These are phyloP conservation scores for Funneliformis geosporum DNA, from an alignment of 192 early-diverging fungal species.

Conservation along the genomic window DNA sequence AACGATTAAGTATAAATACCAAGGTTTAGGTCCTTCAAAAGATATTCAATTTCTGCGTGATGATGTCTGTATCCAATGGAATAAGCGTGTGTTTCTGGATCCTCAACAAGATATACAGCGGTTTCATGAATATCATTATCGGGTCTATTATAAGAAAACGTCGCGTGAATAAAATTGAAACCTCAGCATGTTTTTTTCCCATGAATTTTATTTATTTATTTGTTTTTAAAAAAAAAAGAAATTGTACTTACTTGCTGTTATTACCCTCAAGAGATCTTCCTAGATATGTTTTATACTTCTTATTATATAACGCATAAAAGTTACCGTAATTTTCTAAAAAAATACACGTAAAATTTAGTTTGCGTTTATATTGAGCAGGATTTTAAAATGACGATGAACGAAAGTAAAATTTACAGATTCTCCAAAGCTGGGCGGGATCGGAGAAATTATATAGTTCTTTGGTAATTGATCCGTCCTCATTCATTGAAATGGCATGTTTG, in stretches of 20 bases:
- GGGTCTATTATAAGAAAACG: neutral
- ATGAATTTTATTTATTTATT: neutral
- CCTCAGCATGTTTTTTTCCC: too few relatives aligned
- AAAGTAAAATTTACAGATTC: neutral
- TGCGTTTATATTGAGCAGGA: too few relatives aligned
- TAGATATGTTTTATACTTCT: neutral
- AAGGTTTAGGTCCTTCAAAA: neutral
- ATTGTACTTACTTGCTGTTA: neutral
- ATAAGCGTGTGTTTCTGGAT: neutral
- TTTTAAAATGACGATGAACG: neutral
- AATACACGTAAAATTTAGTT: too few relatives aligned
- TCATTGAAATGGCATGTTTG: neutral
- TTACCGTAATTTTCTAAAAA: neutral
- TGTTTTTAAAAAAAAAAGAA: neutral
- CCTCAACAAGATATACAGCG: neutral
- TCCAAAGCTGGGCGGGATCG: constrained; percentile 4
- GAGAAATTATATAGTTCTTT: constrained; percentile 11
- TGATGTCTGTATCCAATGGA: neutral
- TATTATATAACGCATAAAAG: constrained; percentile 2
- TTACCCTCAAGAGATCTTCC: neutral
- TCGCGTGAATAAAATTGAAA: neutral
- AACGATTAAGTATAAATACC: neutral
- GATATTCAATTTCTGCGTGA: neutral
- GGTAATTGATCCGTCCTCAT: neutral
- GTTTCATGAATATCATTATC: neutral